A percentile compares a stretch with the other conserved stretches of the same genome.
These are phyloP conservation scores for Phytophthora uliginosa DNA, from an alignment of 352 stramenopile genomes.

Conservation along the genomic window DNA sequence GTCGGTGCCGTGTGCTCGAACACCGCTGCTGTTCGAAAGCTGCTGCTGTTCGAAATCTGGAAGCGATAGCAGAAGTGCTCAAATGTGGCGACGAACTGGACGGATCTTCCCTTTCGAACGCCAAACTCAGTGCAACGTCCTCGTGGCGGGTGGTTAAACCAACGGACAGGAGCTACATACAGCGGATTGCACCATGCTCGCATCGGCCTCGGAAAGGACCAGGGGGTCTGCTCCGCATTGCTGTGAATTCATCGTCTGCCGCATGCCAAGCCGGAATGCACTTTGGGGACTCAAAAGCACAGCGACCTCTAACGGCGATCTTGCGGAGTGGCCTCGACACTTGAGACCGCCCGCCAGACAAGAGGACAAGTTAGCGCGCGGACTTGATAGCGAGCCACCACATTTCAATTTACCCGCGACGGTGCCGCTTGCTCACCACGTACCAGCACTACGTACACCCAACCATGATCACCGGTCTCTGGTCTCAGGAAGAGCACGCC, in stretches of 20 bases:
- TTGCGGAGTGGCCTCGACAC: slow-evolving; percentile 14
- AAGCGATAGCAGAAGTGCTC: slow-evolving; percentile 16
- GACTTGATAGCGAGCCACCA: slow-evolving; percentile 10
- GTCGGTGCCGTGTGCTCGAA: background rate
- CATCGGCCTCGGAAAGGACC: slow-evolving; percentile 3
- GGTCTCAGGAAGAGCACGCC: slow-evolving; percentile 69
- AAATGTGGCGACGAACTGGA: slow-evolving; percentile 13
- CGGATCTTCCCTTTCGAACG: slow-evolving; percentile 18
- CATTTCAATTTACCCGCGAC: slow-evolving; percentile 28
- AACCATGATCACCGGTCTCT: slow-evolving; percentile 46
- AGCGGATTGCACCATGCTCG: slow-evolving; percentile 37
- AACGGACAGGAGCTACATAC: slow-evolving; percentile 17
- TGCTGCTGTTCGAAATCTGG: too few relatives aligned
- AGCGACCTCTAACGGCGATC: slow-evolving; percentile 11
- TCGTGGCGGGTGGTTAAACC: slow-evolving; percentile 23
- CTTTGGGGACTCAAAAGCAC: slow-evolving; percentile 14
- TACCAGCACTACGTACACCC: slow-evolving; percentile 38
- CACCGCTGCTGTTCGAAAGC: background rate
- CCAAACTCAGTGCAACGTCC: slow-evolving; percentile 13
- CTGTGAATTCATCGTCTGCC: slow-evolving; percentile 32
- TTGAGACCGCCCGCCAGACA: slow-evolving; percentile 21
- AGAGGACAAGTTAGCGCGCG: background rate
- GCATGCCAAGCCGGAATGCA: slow-evolving; percentile 17
- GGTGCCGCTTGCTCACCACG: slow-evolving; percentile 20
- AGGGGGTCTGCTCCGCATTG: slow-evolving; percentile 19